phyloP scores from a whole-genome alignment of 2,329 filamentous ascomycete species.

The Botrytis elliptica region DNA sequence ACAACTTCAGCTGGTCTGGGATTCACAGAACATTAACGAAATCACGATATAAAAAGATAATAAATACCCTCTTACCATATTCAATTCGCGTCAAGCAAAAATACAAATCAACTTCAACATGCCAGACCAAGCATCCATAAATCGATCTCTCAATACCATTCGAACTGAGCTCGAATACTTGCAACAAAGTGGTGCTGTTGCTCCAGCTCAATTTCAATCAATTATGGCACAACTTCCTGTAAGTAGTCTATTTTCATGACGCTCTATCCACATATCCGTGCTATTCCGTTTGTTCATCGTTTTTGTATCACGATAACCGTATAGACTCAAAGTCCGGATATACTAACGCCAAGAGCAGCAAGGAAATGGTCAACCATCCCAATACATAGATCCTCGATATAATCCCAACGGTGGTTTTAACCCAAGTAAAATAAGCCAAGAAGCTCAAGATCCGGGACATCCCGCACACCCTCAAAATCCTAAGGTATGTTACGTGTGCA shows the following conservation, averaged over 20 bases:
- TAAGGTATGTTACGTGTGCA: constrained; percentile 23
- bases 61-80: background rate
- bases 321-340: background rate
- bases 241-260: background rate
- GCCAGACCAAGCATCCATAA: constrained; percentile 35
- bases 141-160: constrained; percentile 34
- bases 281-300: too few relatives aligned
- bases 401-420: constrained; percentile 29
- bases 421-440: constrained; percentile 32
- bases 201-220: constrained; percentile 36
- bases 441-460: constrained; percentile 37
- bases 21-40: background rate
- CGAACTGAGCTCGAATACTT: constrained; percentile 37
- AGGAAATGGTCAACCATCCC: constrained; percentile 32
- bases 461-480: constrained; percentile 38
- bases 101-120: constrained; percentile 23
- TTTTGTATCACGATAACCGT: background rate
- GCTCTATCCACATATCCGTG: too few relatives aligned
- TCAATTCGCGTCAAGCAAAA: background rate
- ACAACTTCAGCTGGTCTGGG: background rate
- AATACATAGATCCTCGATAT: constrained; percentile 37
- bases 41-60: background rate
- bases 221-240: constrained; percentile 41
- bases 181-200: constrained; percentile 36
- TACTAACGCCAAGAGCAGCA: constrained; percentile 20